These are phyloP conservation scores for Solanum ossicruentum DNA, from an alignment of 257 asterid species.

Conservation along the genomic window DNA sequence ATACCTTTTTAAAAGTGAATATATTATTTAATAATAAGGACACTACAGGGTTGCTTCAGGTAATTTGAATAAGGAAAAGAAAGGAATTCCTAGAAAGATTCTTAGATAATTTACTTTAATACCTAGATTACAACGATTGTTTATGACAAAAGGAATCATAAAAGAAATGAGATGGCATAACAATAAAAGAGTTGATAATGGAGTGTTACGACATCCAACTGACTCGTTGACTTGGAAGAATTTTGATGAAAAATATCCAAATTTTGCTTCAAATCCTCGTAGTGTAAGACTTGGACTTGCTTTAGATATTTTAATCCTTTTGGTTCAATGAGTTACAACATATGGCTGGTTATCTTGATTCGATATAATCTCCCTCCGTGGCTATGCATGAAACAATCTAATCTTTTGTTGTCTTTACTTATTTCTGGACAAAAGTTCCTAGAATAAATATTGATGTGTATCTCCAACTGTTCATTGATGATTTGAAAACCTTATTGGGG, in stretches of 20 bases:
- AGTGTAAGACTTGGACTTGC: not conserved
- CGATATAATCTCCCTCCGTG: no score
- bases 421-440: no score
- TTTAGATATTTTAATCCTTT: not conserved
- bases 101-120: not conserved
- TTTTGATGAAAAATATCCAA: not conserved
- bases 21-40: no score
- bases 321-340: not conserved
- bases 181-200: not conserved
- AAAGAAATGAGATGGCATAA: conserved; percentile 6
- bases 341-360: not conserved
- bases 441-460: no score
- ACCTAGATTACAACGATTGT: not conserved
- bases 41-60: not conserved
- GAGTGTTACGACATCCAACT: not conserved
- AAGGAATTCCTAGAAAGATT: not conserved
- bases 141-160: not conserved
- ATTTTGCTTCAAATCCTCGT: not conserved
- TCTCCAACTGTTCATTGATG: no score
- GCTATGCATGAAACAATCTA: no score
- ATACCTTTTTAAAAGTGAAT: no score
- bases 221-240: not conserved
- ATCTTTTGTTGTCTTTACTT: no score
- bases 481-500: no score
- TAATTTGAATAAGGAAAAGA: not conserved